Evolutionary conservation across 2,329 filamentous ascomycete species (phyloP).

Genomic region (Aspergillus tamarii): DNA sequence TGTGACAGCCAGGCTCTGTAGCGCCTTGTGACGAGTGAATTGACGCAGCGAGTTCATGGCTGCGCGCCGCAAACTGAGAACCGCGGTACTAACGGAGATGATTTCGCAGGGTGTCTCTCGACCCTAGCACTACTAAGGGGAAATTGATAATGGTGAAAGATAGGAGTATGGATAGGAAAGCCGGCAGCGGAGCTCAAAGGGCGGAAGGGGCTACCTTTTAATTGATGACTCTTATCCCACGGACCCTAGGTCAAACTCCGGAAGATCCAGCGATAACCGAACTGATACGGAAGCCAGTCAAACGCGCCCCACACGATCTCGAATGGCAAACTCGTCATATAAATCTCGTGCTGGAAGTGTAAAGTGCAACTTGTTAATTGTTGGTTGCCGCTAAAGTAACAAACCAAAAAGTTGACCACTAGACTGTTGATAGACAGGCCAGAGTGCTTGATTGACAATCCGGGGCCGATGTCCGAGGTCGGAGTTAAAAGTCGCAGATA

Average conservation of each 20-base stretch:
- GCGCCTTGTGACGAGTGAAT: constrained; percentile 36
- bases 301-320: neutral
- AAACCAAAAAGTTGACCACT: neutral
- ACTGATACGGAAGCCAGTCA: constrained; percentile 1
- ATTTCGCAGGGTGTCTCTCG: neutral
- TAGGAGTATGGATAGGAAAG: neutral
- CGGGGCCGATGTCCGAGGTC: constrained; percentile 17
- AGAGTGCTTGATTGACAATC: neutral
- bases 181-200: constrained; percentile 19
- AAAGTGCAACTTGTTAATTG: neutral
- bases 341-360: neutral
- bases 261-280: constrained; percentile 11
- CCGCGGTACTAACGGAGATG: neutral
- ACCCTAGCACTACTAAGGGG: neutral
- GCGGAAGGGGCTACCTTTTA: constrained; percentile 13
- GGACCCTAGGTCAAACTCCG: constrained; percentile 35
- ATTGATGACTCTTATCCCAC: constrained; percentile 30
- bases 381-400: neutral
- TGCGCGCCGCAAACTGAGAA: constrained; percentile 6
- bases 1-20: constrained; percentile 28
- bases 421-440: neutral
- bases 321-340: neutral
- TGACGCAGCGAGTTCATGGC: constrained; percentile 41
- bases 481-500: constrained; percentile 3
- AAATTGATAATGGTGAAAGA: neutral